phyloP scores from a whole-genome alignment of 2,329 filamentous ascomycete genomes.

The Penicillium expansum region DNA sequence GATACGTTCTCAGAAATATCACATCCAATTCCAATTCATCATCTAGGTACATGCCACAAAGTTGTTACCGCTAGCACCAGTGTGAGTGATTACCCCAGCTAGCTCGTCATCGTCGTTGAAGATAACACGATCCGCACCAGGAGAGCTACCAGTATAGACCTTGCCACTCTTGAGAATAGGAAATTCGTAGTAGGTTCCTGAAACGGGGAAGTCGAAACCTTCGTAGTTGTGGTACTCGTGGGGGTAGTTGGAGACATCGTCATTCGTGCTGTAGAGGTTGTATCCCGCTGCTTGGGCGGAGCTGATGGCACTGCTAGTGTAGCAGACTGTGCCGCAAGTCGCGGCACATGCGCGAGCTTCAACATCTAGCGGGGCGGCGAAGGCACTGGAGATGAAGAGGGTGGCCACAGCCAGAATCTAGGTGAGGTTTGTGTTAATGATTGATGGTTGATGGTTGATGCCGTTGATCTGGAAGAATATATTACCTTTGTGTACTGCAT shows the following conservation, averaged over 20 bases:
- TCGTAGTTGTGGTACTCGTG: conserved; percentile 63
- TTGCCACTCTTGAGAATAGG: conserved; percentile 52
- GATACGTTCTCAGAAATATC: conserved; percentile 33
- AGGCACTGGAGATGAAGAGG: conserved; percentile 22
- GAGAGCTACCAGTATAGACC: conserved; percentile 59
- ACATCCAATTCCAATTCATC: conserved; percentile 24
- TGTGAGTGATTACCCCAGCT: conserved; percentile 68
- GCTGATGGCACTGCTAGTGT: conserved; percentile 51
- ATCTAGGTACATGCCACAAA: conserved; percentile 59
- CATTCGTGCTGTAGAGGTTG: conserved; percentile 46
- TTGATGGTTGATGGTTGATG: background rate
- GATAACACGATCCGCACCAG: conserved; percentile 65
- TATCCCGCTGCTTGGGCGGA: conserved; percentile 54
- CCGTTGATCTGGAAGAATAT: background rate
- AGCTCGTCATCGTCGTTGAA: conserved; percentile 57
- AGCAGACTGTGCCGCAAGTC: conserved; percentile 55
- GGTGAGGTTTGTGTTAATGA: background rate
- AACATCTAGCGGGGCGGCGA: conserved; percentile 32
- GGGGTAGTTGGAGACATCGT: conserved; percentile 50
- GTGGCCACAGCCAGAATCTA: conserved; percentile 21
- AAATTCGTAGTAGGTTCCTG: conserved; percentile 63
- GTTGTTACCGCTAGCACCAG: conserved; percentile 64
- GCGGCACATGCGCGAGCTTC: conserved; percentile 47
- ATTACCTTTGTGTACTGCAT: conserved; percentile 30
- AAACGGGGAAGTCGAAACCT: conserved; percentile 58